Evolutionary conservation across 2,329 filamentous ascomycete genomes (phyloP).

Genomic region (Orbilia quercus): DNA sequence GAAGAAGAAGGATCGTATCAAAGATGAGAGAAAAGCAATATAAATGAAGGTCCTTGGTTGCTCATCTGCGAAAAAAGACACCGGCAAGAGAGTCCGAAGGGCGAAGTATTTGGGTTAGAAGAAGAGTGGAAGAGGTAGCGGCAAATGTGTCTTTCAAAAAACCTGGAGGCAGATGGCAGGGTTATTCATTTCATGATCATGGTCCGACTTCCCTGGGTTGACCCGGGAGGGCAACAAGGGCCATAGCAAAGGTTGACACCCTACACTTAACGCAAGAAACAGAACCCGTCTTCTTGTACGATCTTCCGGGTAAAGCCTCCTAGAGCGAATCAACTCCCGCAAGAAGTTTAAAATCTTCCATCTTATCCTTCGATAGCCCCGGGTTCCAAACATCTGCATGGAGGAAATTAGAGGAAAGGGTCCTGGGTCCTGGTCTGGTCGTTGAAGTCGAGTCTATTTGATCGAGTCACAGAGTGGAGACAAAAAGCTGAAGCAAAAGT

Average conservation of each 20-base stretch:
- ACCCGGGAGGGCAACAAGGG: constrained; percentile 21
- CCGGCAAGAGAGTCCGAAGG: neutral
- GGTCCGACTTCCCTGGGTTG: constrained; percentile 51
- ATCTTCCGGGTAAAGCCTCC: no score
- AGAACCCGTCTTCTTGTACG: no score
- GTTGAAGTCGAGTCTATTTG: neutral
- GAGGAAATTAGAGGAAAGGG: constrained; percentile 28
- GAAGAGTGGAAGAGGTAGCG: constrained; percentile 32
- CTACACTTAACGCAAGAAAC: no score
- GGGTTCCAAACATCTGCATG: constrained; percentile 5
- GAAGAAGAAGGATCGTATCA: neutral
- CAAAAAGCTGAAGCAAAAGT: neutral
- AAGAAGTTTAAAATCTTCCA: no score
- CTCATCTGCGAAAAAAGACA: neutral
- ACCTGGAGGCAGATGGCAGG: constrained; percentile 33
- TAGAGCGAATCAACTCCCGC: no score
- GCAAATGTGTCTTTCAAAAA: constrained; percentile 1
- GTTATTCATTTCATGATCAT: constrained; percentile 31
- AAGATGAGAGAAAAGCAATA: constrained; percentile 2
- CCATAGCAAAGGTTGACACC: no score
- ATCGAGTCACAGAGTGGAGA: constrained; percentile 24
- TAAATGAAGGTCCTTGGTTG: constrained; percentile 6
- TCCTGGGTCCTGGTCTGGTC: constrained; percentile 51
- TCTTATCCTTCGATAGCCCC: neutral
- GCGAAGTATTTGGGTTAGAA: constrained; percentile 9